Conservation (phyloP, 1,139 yeast genomes). For the Candida sp. region DNA sequence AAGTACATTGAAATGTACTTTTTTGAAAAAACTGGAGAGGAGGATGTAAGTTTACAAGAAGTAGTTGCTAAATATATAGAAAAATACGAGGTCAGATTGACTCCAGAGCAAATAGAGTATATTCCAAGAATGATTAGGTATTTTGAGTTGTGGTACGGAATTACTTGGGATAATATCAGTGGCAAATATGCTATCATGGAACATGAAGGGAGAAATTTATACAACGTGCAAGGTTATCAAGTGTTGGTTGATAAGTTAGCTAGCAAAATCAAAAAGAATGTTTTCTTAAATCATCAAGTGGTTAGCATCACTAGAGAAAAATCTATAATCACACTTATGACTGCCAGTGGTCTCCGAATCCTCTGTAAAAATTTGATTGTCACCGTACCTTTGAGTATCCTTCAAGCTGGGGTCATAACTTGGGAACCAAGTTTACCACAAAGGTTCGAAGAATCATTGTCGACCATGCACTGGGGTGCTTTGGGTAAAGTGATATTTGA, state of each 20-base stretch:
- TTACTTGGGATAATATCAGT: constrained; percentile 62
- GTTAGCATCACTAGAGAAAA: constrained; percentile 28
- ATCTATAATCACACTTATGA: constrained; percentile 7
- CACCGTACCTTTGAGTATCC: constrained; percentile 73
- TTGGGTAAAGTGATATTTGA: constrained; percentile 78
- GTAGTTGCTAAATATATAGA: constrained; percentile 45
- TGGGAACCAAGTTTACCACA: constrained; percentile 63
- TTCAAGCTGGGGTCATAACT: constrained; percentile 46
- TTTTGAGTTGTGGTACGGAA: constrained; percentile 78
- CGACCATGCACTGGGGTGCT: constrained; percentile 60
- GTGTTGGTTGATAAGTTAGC: constrained; percentile 45
- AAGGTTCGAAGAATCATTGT: constrained; percentile 40
- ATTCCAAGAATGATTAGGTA: constrained; percentile 52
- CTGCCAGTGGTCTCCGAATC: constrained; percentile 13
- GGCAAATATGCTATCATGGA: constrained; percentile 64
- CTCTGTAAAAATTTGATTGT: constrained; percentile 56
- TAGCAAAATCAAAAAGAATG: constrained; percentile 24
- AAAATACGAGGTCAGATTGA: constrained; percentile 43
- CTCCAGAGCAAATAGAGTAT: constrained; percentile 47
- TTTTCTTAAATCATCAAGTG: constrained; percentile 49
- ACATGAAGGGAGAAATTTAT: constrained; percentile 73
- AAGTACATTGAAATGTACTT: constrained; percentile 56
- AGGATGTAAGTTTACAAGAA: constrained; percentile 51
- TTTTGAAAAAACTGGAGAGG: constrained; percentile 38
- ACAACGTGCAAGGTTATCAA: constrained; percentile 59